Evolutionary conservation across 129 eudicot genomes (phyloP).

Genomic region (Centella asiatica): DNA sequence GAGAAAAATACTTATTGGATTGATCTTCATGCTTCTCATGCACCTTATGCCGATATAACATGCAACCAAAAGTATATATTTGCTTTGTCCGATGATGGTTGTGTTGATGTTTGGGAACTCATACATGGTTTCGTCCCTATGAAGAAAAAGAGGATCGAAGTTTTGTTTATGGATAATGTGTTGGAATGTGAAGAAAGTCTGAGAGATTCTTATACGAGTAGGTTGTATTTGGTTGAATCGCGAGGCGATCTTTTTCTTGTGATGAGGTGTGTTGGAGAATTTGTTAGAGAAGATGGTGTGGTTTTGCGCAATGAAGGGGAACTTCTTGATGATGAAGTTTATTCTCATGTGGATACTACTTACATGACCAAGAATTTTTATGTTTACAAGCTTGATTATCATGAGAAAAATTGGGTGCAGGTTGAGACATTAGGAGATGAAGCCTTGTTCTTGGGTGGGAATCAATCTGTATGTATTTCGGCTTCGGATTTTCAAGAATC

Average conservation of each 20-base stretch:
- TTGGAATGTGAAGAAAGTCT: background rate
- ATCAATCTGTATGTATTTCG: too few species aligned
- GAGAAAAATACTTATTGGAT: background rate
- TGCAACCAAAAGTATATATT: background rate
- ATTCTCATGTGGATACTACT: conserved; percentile 10
- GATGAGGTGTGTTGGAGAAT: conserved; percentile 13
- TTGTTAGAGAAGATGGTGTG: conserved; percentile 15
- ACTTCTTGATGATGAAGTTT: background rate
- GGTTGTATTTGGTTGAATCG: conserved; percentile 10
- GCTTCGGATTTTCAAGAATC: too few species aligned
- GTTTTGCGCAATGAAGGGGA: conserved; percentile 5
- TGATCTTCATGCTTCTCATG: background rate
- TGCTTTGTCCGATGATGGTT: background rate
- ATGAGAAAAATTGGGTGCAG: background rate
- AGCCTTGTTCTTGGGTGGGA: too few species aligned
- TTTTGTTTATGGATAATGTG: background rate
- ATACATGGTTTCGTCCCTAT: background rate
- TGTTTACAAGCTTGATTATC: background rate
- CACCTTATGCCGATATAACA: background rate
- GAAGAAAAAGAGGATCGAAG: background rate
- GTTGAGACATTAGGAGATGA: conserved; percentile 2
- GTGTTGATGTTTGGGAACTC: conserved; percentile 15
- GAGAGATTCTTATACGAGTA: background rate
- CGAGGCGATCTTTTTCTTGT: background rate
- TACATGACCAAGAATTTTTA: conserved; percentile 15